Evolutionary conservation across 805 yeast species (phyloP), one percentile per base, ranked within the genome.

Genomic region (Allodekkera sacchari): DNA sequence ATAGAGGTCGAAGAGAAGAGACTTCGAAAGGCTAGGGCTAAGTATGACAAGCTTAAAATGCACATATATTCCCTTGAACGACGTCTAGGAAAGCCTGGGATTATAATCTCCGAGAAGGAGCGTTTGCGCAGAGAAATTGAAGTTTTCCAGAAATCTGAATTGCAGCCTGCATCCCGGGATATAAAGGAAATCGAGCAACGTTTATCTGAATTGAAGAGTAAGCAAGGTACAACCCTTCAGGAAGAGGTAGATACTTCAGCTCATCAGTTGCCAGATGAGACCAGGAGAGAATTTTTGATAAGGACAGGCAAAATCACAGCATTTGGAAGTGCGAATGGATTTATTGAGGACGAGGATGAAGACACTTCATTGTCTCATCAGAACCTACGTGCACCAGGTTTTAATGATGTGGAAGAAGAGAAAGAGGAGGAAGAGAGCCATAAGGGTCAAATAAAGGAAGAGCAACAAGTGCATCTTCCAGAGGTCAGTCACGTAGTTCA

Each of bases 301-400:
- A 66, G 98, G 41, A 88, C 89, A 0, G 98, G 98, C 18, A 77
- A 85, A 52, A 74, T 87, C 34, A 92, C 98, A 0, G 97, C 97
- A 1, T 92, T 92, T 62, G 94, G 96, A 8, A 71, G 73, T 19
- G 58, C 72, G 14, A 64, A 66, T 25, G 77, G 74, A 2, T 81
- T 84, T 43, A 65, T 61, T 12, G 65, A 64, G 24, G 66, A 59
- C 2, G 40, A 33, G 6, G 34, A 26, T 17, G 58, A 63, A 12
- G 26, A 12, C 7, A 15, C 18, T 7, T 30, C 22, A 10, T 48
- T 46, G 14, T 44, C 45, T 2, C 78, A 73, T 44, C 64, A 61
- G 34, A 48, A 61, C 33, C 53, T 75, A 31, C 43, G 68, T 19
- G 61, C 63, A 8, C 81, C 82, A 0, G 79, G 80, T 2, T 53